Evolutionary conservation across 257 asterid species (phyloP).

Genomic region (Nicotiana tomentosiformis): DNA sequence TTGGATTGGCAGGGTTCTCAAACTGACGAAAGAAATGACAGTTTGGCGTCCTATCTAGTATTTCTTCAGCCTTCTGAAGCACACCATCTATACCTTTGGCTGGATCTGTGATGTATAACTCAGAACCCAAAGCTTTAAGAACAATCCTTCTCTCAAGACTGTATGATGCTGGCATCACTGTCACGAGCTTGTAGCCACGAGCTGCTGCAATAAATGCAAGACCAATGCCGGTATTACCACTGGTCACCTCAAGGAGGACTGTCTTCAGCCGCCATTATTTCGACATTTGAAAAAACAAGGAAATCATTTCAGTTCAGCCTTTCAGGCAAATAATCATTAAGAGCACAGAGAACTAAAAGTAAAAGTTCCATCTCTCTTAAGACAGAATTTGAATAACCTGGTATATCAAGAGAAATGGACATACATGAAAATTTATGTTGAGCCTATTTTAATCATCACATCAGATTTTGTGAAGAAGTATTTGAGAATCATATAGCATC

Average conservation of each 20-base stretch:
- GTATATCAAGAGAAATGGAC: neutral
- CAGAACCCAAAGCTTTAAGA: slow-evolving; percentile 42
- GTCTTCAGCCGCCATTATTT: slow-evolving; percentile 24
- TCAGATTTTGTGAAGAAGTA: neutral
- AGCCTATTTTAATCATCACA: neutral
- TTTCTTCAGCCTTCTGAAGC: slow-evolving; percentile 30
- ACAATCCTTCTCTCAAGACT: slow-evolving; percentile 41
- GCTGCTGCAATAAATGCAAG: slow-evolving; percentile 41
- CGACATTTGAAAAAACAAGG: neutral
- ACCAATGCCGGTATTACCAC: slow-evolving; percentile 50
- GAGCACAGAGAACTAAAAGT: neutral
- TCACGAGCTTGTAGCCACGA: slow-evolving; percentile 38
- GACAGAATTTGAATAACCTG: neutral
- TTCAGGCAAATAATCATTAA: neutral
- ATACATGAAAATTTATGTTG: neutral
- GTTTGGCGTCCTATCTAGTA: slow-evolving; percentile 30
- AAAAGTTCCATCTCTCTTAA: neutral
- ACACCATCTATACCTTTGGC: slow-evolving; percentile 29
- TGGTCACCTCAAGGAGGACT: slow-evolving; percentile 35
- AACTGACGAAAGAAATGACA: slow-evolving; percentile 31
- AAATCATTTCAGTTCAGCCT: neutral
- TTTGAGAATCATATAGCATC: neutral
- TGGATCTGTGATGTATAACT: slow-evolving; percentile 26
- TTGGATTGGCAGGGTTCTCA: slow-evolving; percentile 44
- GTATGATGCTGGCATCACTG: slow-evolving; percentile 32